Conservation (phyloP, 2,329 filamentous ascomycete species). For the Colletotrichum caudatum region DNA sequence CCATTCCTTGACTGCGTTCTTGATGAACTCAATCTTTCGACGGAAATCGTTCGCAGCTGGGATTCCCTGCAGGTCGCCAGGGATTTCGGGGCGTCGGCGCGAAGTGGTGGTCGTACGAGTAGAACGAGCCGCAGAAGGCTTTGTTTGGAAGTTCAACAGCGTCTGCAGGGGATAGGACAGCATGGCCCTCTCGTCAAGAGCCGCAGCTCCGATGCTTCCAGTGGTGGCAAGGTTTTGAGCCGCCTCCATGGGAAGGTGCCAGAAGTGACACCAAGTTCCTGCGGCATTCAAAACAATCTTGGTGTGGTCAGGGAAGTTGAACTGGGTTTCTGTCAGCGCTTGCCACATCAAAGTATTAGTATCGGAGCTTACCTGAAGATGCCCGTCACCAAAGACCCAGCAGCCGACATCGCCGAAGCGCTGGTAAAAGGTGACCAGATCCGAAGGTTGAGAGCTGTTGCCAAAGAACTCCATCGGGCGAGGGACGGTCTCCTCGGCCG, state of each 20-base stretch:
- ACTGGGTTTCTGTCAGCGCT: constrained; percentile 59
- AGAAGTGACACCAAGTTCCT: constrained; percentile 82
- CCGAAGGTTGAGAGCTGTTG: constrained; percentile 55
- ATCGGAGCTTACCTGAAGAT: constrained; percentile 71
- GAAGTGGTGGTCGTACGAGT: constrained; percentile 60
- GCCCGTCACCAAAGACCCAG: constrained; percentile 85
- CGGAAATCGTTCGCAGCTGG: constrained; percentile 80
- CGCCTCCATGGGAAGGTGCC: constrained; percentile 79
- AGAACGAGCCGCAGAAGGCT: constrained; percentile 55
- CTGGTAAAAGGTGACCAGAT: constrained; percentile 84
- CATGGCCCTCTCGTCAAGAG: constrained; percentile 76
- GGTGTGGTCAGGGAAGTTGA: constrained; percentile 91
- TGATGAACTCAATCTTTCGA: constrained; percentile 80
- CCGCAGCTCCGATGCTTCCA: constrained; percentile 77
- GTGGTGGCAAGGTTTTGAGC: constrained; percentile 73
- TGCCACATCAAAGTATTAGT: neutral
- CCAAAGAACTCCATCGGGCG: constrained; percentile 47
- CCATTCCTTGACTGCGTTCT: constrained; percentile 78
- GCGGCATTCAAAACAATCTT: constrained; percentile 83
- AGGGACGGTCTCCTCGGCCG: constrained; percentile 60
- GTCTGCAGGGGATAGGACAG: constrained; percentile 80
- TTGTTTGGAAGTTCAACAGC: constrained; percentile 74
- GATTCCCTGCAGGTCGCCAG: constrained; percentile 70
- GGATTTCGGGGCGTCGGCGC: constrained; percentile 70
- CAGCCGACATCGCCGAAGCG: constrained; percentile 83